Percentiles rank a stretch among this genome's conserved stretches.
These are phyloP conservation scores for Sordariomycetes sp. DNA, from an alignment of 2,329 filamentous ascomycete genomes.

Conservation along the genomic window DNA sequence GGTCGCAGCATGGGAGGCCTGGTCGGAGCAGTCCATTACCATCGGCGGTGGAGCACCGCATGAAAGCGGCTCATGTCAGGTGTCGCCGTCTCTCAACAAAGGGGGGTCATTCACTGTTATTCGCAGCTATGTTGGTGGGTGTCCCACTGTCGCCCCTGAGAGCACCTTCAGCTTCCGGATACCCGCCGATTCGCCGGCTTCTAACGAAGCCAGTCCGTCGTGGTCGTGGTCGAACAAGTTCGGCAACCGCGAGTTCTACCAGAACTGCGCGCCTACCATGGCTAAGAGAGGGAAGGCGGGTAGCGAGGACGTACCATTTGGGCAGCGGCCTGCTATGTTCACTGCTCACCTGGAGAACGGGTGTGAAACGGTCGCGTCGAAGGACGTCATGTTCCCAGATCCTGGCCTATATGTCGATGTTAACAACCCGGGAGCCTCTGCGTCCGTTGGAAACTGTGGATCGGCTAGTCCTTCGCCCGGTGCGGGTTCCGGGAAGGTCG, in stretches of 20 bases:
- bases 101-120: constrained; percentile 43
- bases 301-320: constrained; percentile 20
- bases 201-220: constrained; percentile 36
- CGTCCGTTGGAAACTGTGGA: constrained; percentile 16
- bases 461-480: constrained; percentile 6
- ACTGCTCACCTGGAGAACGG: constrained; percentile 47
- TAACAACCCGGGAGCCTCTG: constrained; percentile 14
- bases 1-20: constrained; percentile 36
- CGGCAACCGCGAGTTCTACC: constrained; percentile 57
- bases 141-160: constrained; percentile 15
- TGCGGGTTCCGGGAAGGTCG: no score
- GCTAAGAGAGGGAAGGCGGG: constrained; percentile 17
- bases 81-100: constrained; percentile 48
- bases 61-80: constrained; percentile 49
- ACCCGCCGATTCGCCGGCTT: constrained; percentile 32
- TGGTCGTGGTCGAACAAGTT: constrained; percentile 54
- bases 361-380: constrained; percentile 39
- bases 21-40: constrained; percentile 36
- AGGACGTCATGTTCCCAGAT: constrained; percentile 47
- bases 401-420: constrained; percentile 39
- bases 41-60: constrained; percentile 40
- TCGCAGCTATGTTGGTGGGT: constrained; percentile 18
- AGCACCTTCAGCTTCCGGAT: constrained; percentile 39
- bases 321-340: constrained; percentile 48
- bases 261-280: constrained; percentile 52